A percentile compares a stretch with the other conserved stretches of the same genome.
phyloP scores from a whole-genome alignment of 2,329 filamentous ascomycete species.

The Fusarium nygamai region DNA sequence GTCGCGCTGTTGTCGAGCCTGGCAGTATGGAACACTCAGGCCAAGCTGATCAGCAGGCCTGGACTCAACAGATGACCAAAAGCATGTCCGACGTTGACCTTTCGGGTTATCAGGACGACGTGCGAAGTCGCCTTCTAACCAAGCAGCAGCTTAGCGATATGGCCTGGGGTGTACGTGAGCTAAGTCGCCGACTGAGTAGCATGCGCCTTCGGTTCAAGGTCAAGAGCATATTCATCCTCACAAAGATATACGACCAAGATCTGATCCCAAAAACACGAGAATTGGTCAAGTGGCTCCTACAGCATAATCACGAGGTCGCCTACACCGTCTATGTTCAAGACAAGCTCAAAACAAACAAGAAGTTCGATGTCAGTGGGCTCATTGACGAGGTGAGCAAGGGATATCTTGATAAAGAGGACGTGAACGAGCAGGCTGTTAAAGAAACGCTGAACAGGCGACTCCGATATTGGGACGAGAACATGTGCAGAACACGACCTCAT shows the following conservation, averaged over 20 bases:
- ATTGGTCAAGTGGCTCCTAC: slow-evolving; percentile 82
- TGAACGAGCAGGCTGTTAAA: slow-evolving; percentile 47
- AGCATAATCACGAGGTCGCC: slow-evolving; percentile 69
- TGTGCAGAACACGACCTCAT: slow-evolving; percentile 82
- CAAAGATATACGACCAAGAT: slow-evolving; percentile 88
- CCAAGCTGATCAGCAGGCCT: slow-evolving; percentile 66
- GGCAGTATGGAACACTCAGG: slow-evolving; percentile 56
- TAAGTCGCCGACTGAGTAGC: slow-evolving; percentile 86
- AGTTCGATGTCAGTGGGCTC: slow-evolving; percentile 78
- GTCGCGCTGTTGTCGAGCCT: slow-evolving; percentile 50
- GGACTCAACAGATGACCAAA: slow-evolving; percentile 60
- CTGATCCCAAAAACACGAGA: slow-evolving; percentile 82
- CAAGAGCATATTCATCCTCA: slow-evolving; percentile 85
- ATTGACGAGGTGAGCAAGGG: slow-evolving; percentile 66
- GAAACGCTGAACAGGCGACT: slow-evolving; percentile 63
- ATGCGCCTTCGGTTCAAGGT: slow-evolving; percentile 85
- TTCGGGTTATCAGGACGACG: slow-evolving; percentile 45
- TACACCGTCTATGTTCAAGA: slow-evolving; percentile 89
- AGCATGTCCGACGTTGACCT: slow-evolving; percentile 55
- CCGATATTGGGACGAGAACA: slow-evolving; percentile 83
- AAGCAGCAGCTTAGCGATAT: slow-evolving; percentile 97
- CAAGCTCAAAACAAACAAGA: slow-evolving; percentile 73
- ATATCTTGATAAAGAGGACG: slow-evolving; percentile 51
- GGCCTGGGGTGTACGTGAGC: slow-evolving; percentile 92
- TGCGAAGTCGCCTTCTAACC: slow-evolving; percentile 80